phyloP scores from a whole-genome alignment of 495 filamentous ascomycete genomes.

The Penicillium silybi region DNA sequence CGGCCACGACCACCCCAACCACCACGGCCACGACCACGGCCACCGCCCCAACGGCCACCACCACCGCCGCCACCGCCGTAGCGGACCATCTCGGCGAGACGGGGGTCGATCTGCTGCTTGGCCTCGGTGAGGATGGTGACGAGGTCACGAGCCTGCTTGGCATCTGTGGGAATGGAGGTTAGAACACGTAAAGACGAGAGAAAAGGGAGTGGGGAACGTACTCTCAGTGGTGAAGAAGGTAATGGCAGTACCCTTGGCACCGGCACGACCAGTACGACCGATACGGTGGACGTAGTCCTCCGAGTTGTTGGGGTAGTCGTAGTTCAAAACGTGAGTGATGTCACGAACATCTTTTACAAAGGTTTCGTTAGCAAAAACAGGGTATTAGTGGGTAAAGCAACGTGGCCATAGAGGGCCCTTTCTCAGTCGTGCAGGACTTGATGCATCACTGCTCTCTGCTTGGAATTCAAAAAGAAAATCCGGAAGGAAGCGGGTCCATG shows the following conservation, averaged over 20 bases:
- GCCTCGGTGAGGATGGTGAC: constrained; percentile 88
- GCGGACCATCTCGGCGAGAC: constrained; percentile 91
- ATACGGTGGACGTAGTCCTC: constrained; percentile 99
- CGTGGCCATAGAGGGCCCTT: constrained; percentile 49
- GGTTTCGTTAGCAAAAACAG: constrained; percentile 71
- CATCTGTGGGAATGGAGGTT: constrained; percentile 52
- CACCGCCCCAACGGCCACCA: constrained; percentile 60
- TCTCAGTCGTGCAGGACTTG: constrained; percentile 61
- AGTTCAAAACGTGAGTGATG: constrained; percentile 99
- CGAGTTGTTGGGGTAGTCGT: constrained; percentile 99
- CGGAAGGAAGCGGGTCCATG: constrained; percentile 45
- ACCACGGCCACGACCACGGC: constrained; percentile 60
- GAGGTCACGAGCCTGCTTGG: constrained; percentile 96
- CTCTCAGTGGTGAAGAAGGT: constrained; percentile 98
- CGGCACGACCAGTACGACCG: constrained; percentile 88
- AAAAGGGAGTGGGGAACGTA: constrained; percentile 49
- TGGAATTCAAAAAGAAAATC: constrained; percentile 59
- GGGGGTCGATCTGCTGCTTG: constrained; percentile 97
- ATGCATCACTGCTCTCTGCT: constrained; percentile 67
- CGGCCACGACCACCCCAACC: constrained; percentile 52
- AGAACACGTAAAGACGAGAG: constrained; percentile 25
- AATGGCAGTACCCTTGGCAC: constrained; percentile 82
- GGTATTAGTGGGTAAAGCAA: constrained; percentile 43
- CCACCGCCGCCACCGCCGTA: constrained; percentile 79
- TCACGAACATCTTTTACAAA: constrained; percentile 98